A percentile compares a stretch with the other conserved stretches of the same genome.
Evolutionary conservation across 2,329 filamentous ascomycete genomes (phyloP).

Genomic region (Celoporthe dispersa): DNA sequence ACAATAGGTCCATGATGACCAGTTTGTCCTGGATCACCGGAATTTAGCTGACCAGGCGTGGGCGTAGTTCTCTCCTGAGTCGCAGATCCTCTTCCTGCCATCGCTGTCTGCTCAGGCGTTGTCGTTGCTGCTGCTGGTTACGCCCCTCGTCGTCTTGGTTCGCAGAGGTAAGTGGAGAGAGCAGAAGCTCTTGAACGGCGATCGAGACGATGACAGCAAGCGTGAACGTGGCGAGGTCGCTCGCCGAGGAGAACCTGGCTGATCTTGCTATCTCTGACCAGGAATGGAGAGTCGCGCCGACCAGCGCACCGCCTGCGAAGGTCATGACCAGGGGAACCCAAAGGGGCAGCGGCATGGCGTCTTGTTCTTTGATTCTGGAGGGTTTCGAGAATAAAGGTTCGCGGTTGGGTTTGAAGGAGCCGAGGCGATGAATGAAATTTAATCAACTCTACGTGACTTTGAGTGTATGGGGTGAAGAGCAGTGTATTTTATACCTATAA

Average conservation of each 20-base stretch:
- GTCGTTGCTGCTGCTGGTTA: not conserved
- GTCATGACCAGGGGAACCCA: not conserved
- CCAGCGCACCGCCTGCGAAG: not conserved
- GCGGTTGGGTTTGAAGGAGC: not conserved
- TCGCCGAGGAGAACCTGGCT: not conserved
- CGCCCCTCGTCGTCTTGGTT: not conserved
- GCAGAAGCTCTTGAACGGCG: not conserved
- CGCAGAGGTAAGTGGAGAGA: not conserved
- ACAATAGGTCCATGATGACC: not conserved
- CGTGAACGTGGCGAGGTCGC: not conserved
- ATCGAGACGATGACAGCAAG: not conserved
- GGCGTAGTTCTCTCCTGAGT: no score
- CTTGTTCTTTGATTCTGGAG: not conserved
- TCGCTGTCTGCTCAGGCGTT: not conserved
- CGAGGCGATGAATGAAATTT: not conserved
- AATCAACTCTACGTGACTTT: no score
- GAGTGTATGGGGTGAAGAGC: no score
- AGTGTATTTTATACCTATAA: no score
- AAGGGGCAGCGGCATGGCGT: not conserved
- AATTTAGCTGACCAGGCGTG: no score
- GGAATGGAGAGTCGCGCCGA: not conserved
- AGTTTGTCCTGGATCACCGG: no score
- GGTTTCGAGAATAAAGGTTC: not conserved
- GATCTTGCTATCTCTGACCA: not conserved
- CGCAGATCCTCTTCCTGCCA: not conserved